Conservation (phyloP, 2,329 filamentous ascomycete species). For the Hypoxylon sp. region DNA sequence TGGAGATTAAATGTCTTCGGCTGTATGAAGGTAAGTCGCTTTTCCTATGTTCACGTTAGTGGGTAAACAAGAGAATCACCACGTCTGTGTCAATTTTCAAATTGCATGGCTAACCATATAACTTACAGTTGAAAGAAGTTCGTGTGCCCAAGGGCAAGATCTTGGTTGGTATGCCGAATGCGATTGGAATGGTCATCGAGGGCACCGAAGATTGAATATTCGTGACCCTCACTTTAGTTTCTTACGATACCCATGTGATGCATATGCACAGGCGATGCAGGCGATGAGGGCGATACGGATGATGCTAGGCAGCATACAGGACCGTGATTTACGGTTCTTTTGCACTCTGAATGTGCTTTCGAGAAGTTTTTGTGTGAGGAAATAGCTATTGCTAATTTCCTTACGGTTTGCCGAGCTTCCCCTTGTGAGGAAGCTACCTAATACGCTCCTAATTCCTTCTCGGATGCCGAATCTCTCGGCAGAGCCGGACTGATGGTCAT, state of each 20-base stretch:
- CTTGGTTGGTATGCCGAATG: conserved; percentile 60
- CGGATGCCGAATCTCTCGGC: background rate
- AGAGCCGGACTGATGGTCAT: background rate
- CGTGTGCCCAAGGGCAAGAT: conserved; percentile 60
- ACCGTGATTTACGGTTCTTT: background rate
- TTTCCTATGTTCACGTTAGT: background rate
- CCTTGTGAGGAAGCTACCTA: background rate
- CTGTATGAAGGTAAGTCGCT: conserved; percentile 71
- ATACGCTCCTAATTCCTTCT: background rate
- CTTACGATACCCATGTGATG: conserved; percentile 4
- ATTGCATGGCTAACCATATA: conserved; percentile 34
- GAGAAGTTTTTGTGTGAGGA: background rate
- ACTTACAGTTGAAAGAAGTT: conserved; percentile 55
- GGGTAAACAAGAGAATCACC: background rate
- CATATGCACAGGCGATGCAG: background rate
- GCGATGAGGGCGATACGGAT: background rate
- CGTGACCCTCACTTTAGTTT: background rate
- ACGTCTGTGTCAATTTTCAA: background rate
- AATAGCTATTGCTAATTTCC: background rate
- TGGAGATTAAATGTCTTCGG: conserved; percentile 74
- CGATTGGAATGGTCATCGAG: conserved; percentile 60
- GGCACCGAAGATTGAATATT: conserved; percentile 52
- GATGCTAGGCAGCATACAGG: background rate
- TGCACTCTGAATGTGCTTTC: background rate
- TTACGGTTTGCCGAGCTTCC: background rate